Evolutionary conservation across 2,329 filamentous ascomycete species (phyloP).

Genomic region (Penicillium sp.): DNA sequence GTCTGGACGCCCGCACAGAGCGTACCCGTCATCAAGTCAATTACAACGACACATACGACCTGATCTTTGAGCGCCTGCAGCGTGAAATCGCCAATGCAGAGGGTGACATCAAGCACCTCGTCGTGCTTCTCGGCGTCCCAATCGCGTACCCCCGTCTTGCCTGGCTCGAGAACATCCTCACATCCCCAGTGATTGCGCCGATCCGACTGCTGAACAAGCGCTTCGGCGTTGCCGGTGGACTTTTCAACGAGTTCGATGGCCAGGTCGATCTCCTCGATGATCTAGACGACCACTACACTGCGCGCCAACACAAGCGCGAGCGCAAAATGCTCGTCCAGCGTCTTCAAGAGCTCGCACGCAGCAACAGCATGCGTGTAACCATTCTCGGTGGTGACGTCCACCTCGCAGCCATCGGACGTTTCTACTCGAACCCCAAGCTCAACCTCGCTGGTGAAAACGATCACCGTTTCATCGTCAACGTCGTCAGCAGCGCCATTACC

Average conservation of each 20-base stretch:
- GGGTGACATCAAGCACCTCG: constrained; percentile 62
- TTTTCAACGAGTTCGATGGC: constrained; percentile 95
- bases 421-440: constrained; percentile 63
- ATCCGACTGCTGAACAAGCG: constrained; percentile 88
- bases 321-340: constrained; percentile 70
- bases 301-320: constrained; percentile 86
- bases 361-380: constrained; percentile 59
- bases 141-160: constrained; percentile 74
- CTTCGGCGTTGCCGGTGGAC: constrained; percentile 78
- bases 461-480: constrained; percentile 65
- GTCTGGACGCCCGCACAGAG: constrained; percentile 64
- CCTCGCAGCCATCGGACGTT: constrained; percentile 57
- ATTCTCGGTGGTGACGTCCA: constrained; percentile 66
- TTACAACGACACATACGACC: constrained; percentile 66
- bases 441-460: constrained; percentile 59
- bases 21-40: constrained; percentile 92
- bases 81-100: constrained; percentile 53
- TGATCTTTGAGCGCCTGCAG: constrained; percentile 59
- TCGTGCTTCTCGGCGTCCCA: constrained; percentile 68
- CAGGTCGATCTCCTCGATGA: constrained; percentile 66
- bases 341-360: constrained; percentile 60
- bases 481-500: constrained; percentile 66
- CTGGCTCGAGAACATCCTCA: constrained; percentile 94
- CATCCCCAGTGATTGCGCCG: constrained; percentile 81
- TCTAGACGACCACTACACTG: constrained; percentile 77